Evolutionary conservation across 768 basidiomycete species (phyloP).

Genomic region (Leucosporidium scottii): DNA sequence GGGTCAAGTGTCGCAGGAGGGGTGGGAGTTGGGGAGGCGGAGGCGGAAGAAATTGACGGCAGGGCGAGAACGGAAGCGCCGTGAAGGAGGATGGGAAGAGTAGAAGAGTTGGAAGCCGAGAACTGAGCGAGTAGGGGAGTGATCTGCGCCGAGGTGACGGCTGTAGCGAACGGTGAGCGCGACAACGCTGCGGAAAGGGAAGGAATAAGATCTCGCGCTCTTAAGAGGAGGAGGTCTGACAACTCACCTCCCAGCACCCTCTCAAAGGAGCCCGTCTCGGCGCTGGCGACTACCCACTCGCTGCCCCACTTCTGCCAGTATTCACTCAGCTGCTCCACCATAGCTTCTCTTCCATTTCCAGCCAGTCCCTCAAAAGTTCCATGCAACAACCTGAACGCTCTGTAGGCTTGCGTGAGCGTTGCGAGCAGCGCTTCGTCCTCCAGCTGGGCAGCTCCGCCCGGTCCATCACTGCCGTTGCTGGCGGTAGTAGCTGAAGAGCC

Average conservation of each 20-base stretch:
- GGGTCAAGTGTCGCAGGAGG: background rate
- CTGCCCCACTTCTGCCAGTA: slow-evolving; percentile 15
- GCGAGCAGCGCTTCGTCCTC: slow-evolving; percentile 20
- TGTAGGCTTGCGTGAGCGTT: background rate
- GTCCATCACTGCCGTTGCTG: too few relatives aligned
- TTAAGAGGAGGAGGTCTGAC: too few relatives aligned
- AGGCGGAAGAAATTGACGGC: background rate
- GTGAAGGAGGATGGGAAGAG: slow-evolving; percentile 18
- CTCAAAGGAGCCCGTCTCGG: background rate
- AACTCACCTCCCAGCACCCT: slow-evolving; percentile 4
- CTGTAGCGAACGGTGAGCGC: background rate
- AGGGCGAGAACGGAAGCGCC: background rate
- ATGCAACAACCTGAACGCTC: slow-evolving; percentile 4
- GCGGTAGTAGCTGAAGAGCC: slow-evolving; percentile 6
- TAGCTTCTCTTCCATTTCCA: background rate
- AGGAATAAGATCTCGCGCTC: background rate
- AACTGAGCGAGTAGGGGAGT: slow-evolving; percentile 21
- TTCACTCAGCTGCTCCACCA: background rate
- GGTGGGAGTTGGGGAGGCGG: too few relatives aligned
- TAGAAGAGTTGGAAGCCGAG: slow-evolving; percentile 14
- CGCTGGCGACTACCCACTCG: slow-evolving; percentile 2
- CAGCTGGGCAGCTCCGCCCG: background rate
- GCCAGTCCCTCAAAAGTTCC: background rate
- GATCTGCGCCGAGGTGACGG: slow-evolving; percentile 1
- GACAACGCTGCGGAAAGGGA: background rate